These are phyloP conservation scores for Westerdykella ornata DNA, from an alignment of 2,329 filamentous ascomycete species.

Conservation along the genomic window DNA sequence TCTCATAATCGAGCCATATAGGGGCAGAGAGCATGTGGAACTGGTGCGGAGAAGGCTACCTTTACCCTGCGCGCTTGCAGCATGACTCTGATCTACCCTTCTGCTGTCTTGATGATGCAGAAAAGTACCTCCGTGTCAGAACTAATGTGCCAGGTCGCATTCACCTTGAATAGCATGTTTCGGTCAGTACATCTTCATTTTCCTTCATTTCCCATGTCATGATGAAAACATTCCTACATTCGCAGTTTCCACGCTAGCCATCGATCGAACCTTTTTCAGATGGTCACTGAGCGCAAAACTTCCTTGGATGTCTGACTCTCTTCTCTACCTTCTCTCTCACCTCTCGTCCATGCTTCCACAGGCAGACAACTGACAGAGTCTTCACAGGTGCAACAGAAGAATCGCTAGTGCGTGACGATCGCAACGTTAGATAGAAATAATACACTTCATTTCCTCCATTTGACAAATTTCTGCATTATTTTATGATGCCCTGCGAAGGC, in stretches of 20 bases:
- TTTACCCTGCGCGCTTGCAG: too few relatives aligned
- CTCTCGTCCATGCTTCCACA: background rate
- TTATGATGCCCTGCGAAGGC: too few relatives aligned
- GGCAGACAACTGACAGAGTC: background rate
- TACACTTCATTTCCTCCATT: background rate
- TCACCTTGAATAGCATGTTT: background rate
- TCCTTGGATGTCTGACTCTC: constrained; percentile 69
- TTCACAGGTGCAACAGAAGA: background rate
- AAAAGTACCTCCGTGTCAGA: too few relatives aligned
- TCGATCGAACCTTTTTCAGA: constrained; percentile 56
- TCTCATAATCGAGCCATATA: too few relatives aligned
- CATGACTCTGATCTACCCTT: too few relatives aligned
- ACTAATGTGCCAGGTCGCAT: too few relatives aligned
- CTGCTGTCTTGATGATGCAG: too few relatives aligned
- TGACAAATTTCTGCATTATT: background rate
- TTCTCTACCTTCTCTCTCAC: constrained; percentile 5
- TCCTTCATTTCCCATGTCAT: constrained; percentile 37
- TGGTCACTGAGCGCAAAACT: constrained; percentile 61
- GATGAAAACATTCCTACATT: constrained; percentile 75
- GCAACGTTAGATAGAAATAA: background rate
- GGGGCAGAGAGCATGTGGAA: too few relatives aligned
- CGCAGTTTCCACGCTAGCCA: constrained; percentile 84
- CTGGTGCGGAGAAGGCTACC: too few relatives aligned
- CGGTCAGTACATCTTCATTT: constrained; percentile 27
- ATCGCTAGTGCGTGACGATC: background rate